phyloP scores from a whole-genome alignment of 2,329 filamentous ascomycete genomes.

The Microdochium trichocladiopsis region DNA sequence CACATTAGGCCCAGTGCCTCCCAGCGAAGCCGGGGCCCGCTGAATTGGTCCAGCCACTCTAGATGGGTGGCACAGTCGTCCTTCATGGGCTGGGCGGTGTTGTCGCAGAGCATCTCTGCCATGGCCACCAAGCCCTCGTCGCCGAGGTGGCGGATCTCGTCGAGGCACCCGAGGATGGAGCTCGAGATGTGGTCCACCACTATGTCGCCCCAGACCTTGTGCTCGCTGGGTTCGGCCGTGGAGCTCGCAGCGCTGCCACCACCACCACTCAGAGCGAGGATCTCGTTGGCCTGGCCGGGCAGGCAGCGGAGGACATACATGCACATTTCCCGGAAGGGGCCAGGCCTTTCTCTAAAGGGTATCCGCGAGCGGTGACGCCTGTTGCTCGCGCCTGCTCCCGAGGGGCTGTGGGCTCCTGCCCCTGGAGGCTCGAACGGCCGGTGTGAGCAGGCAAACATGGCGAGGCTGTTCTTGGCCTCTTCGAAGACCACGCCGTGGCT shows the following conservation, averaged over 20 bases:
- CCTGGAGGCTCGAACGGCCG: background rate
- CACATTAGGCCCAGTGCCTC: conserved; percentile 19
- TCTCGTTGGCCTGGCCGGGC: conserved; percentile 1
- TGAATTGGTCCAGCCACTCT: conserved; percentile 16
- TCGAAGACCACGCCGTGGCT: conserved; percentile 25
- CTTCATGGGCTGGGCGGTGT: conserved; percentile 15
- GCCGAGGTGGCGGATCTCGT: background rate
- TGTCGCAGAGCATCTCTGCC: conserved; percentile 11
- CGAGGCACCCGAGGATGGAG: background rate
- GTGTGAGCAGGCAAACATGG: conserved; percentile 7
- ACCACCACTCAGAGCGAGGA: background rate
- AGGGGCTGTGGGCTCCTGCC: background rate
- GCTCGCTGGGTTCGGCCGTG: background rate
- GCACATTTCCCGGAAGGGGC: background rate
- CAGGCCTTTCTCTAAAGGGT: background rate
- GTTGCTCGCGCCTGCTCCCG: background rate
- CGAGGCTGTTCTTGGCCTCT: conserved; percentile 21
- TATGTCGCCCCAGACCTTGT: conserved; percentile 1
- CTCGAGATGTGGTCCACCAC: background rate
- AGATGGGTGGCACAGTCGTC: conserved; percentile 17
- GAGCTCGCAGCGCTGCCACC: background rate
- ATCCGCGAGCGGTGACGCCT: background rate
- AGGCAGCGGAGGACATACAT: conserved; percentile 1
- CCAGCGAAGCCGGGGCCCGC: conserved; percentile 19
- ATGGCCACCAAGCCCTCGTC: conserved; percentile 1